A percentile compares a stretch with the other conserved stretches of the same genome.
These are phyloP conservation scores for Heliocybe sulcata DNA, from an alignment of 1,284 basidiomycete genomes.

Conservation along the genomic window DNA sequence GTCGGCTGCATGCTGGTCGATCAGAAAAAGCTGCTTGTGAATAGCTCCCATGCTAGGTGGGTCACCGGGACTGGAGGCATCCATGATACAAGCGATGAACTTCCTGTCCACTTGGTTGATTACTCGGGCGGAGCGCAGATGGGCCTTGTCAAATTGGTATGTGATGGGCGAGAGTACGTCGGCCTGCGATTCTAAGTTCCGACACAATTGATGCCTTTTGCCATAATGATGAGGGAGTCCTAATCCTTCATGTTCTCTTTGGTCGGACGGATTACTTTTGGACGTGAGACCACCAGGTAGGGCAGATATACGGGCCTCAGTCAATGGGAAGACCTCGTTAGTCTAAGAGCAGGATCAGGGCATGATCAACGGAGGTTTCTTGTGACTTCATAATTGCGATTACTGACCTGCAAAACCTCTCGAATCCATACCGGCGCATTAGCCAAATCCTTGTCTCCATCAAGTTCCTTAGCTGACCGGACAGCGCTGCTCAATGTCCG, in stretches of 20 bases:
- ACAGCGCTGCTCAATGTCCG: conserved; percentile 13
- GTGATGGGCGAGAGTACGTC: background rate
- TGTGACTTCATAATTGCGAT: conserved; percentile 3
- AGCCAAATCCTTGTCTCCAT: background rate
- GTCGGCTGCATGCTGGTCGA: conserved; percentile 96
- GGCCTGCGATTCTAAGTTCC: background rate
- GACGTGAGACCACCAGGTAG: conserved; percentile 19
- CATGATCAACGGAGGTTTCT: conserved; percentile 1
- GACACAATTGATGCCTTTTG: background rate
- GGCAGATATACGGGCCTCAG: conserved; percentile 39
- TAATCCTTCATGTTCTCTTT: background rate
- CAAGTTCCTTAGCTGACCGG: background rate
- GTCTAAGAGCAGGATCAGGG: conserved; percentile 23
- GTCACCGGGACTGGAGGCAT: conserved; percentile 15
- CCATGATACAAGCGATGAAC: conserved; percentile 69
- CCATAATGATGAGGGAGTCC: background rate
- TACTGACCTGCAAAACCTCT: conserved; percentile 38
- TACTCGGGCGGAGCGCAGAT: conserved; percentile 38
- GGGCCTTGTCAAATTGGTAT: conserved; percentile 1
- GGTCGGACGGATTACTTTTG: background rate
- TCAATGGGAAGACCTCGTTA: conserved; percentile 40
- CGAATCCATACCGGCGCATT: conserved; percentile 45
- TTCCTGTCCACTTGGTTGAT: conserved; percentile 86
- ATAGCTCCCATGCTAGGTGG: conserved; percentile 3
- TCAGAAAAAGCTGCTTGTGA: conserved; percentile 48